Base-by-base conservation (phyloP, 768 basidiomycete genomes). In the Strobilomyces echinocephalus region DNA sequence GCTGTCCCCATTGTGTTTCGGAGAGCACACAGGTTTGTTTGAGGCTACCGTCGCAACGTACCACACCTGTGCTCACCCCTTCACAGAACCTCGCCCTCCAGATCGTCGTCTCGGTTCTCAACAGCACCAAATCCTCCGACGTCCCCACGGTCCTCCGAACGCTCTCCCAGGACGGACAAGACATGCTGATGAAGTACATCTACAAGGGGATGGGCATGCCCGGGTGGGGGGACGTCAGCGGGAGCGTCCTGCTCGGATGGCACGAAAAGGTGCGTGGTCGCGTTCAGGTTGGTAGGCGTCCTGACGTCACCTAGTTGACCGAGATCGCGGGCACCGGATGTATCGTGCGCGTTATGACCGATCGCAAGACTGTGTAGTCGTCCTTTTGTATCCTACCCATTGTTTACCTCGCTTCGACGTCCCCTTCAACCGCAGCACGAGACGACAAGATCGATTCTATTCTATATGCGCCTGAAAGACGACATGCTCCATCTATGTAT, bases 141-240 rank as follows among this genome's bases (percentile, higher is more conserved):
- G 91, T 97, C 57, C 77, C 87, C 3, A 73, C 73, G 24, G 82
- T 88, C 46, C 78, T 97, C 68, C 88, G 85, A 63, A 69, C 77
- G 0, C 78, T 97, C 30, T 79, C 85, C 3, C 79, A 79, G 60
- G 87, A 90, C 47, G 73, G 79, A 41, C 91, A 94, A 64, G 95
- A 97, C 65, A 89, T 86, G 31, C 78, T 97, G 50, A 98, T 97
- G 95, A 95, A 95, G 68, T 98, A 95, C 66, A 75, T 98, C 15
- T 98, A 97, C 81, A 98, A 98, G 74, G 95, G 91, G 15, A 97
- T 97, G 95, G 81, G 76, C 16, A 70, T 78, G 63, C 74, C 77
- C 2, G 83, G 77, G 15, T 76, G 79, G 68, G 78, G 81, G 30
- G 84, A 85, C 57, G 75, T 84, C 52, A 81, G 76, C 60, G 83